Conservation (phyloP, 192 early-diverging fungal species). For the Coemansia sp. region DNA sequence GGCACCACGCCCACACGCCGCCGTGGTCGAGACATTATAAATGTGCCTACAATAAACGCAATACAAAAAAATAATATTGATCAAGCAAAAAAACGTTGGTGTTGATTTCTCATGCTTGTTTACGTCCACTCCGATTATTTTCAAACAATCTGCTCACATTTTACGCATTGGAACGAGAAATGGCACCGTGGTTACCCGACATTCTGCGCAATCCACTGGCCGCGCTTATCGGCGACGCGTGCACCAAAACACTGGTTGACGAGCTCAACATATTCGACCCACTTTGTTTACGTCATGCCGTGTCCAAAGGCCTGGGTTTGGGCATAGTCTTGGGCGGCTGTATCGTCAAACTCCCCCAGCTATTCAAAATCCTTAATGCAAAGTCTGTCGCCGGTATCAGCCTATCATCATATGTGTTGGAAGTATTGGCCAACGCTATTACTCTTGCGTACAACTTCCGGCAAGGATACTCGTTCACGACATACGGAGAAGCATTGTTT, state of each 20-base stretch:
- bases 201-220: constrained; percentile 64
- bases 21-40: constrained; percentile 7
- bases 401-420: constrained; percentile 73
- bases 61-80: neutral
- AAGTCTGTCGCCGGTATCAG: constrained; percentile 79
- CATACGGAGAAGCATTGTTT: constrained; percentile 82
- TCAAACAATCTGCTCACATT: neutral
- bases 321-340: constrained; percentile 94
- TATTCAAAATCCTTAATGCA: constrained; percentile 80
- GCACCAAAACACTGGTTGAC: constrained; percentile 73
- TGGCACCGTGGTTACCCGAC: constrained; percentile 56
- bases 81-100: neutral
- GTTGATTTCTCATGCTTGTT: neutral
- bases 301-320: constrained; percentile 90
- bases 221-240: constrained; percentile 78
- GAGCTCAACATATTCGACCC: constrained; percentile 68
- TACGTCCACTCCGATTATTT: neutral
- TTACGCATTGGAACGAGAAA: neutral
- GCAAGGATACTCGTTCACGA: constrained; percentile 83
- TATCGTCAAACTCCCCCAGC: constrained; percentile 95
- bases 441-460: constrained; percentile 86
- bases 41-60: neutral
- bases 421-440: constrained; percentile 77
- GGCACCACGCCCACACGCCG: constrained; percentile 41
- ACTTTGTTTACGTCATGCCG: constrained; percentile 73